phyloP scores from a whole-genome alignment of 352 stramenopile genomes.

The Elongisporangium prolatum region DNA sequence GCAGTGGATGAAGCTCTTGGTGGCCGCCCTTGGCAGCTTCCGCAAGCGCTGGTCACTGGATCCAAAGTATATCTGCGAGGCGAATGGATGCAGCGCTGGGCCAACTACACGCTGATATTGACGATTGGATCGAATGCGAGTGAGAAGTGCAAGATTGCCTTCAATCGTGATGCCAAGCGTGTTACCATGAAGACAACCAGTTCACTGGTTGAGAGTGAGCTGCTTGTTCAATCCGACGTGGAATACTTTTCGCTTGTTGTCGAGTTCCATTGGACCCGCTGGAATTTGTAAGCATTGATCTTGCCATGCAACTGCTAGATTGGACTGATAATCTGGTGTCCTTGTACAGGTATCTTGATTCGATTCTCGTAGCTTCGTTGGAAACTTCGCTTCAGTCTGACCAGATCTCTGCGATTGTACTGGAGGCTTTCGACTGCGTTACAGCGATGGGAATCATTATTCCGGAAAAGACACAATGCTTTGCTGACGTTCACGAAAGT shows the following conservation, averaged over 20 bases:
- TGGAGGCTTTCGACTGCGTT: conserved; percentile 13
- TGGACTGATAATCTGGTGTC: no score
- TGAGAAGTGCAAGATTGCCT: background rate
- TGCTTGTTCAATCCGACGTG: conserved; percentile 5
- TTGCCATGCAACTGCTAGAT: no score
- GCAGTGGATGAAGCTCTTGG: background rate
- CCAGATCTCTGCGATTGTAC: background rate
- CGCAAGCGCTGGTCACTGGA: conserved; percentile 2
- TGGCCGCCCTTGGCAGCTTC: conserved; percentile 2
- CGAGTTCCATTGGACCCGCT: conserved; percentile 9
- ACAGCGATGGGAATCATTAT: conserved; percentile 10
- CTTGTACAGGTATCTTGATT: background rate
- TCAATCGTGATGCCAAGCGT: conserved; percentile 6
- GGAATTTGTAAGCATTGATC: conserved; percentile 11
- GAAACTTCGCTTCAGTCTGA: background rate
- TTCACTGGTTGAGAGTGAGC: background rate
- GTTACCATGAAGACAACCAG: background rate
- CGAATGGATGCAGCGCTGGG: conserved; percentile 1
- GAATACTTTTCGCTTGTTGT: conserved; percentile 13
- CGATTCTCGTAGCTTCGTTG: background rate
- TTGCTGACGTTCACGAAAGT: conserved; percentile 6
- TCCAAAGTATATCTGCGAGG: conserved; percentile 13
- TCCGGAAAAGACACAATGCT: background rate
- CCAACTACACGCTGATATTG: conserved; percentile 4
- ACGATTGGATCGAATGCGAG: background rate